Conservation (phyloP, 2,329 filamentous ascomycete species). For the Nigrograna mackinnonii region DNA sequence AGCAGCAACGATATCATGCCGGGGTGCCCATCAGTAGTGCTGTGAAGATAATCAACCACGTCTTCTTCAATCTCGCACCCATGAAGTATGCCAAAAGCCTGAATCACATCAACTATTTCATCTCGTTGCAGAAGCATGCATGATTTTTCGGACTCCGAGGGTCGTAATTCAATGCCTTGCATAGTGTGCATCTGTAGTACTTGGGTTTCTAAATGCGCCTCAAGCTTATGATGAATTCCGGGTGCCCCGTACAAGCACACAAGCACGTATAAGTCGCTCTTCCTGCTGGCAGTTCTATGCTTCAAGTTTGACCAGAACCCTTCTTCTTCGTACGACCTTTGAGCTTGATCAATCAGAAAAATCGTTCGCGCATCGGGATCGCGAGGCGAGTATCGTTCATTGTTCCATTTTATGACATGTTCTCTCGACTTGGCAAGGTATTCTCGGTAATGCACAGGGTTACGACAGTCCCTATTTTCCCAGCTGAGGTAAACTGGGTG, state of each 20-base stretch:
- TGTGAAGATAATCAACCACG: no score
- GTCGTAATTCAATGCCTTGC: no score
- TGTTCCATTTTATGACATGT: no score
- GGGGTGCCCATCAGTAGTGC: slow-evolving; percentile 7
- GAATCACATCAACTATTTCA: no score
- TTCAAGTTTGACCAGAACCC: slow-evolving; percentile 3
- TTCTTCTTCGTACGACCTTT: slow-evolving; percentile 7
- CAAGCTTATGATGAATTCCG: background rate
- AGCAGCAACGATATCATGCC: slow-evolving; percentile 6
- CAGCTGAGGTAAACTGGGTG: background rate
- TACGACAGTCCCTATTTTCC: background rate
- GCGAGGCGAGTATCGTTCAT: slow-evolving; percentile 1
- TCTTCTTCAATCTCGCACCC: no score
- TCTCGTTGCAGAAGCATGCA: no score
- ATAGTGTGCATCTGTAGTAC: slow-evolving; percentile 1
- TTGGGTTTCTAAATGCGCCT: slow-evolving; percentile 1
- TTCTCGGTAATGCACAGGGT: background rate
- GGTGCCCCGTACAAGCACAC: slow-evolving; percentile 1
- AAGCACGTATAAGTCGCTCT: background rate
- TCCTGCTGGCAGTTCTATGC: background rate
- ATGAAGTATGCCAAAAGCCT: no score
- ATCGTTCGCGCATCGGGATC: slow-evolving; percentile 4
- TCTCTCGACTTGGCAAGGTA: background rate
- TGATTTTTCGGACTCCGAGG: no score
- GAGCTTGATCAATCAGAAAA: slow-evolving; percentile 9